Evolutionary conservation across 257 asterid genomes (phyloP).

Genomic region (Rehmannia glutinosa): DNA sequence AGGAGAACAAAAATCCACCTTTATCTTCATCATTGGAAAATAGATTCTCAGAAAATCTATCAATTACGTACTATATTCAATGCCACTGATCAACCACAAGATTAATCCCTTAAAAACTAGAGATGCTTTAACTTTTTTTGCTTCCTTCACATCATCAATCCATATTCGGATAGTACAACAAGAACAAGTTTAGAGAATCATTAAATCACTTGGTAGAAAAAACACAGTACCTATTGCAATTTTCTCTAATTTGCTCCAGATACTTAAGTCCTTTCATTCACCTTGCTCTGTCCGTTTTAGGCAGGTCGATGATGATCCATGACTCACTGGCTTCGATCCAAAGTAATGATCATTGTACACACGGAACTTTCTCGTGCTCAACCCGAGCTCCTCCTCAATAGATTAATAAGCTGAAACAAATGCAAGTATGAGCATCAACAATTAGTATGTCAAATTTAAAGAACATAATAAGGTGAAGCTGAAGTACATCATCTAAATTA

Average conservation of each 20-base stretch:
- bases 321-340: not conserved
- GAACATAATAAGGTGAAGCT: not conserved
- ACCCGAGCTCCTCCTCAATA: slow-evolving; percentile 27
- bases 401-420: slow-evolving; percentile 35
- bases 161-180: not conserved
- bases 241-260: not conserved
- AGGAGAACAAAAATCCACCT: too few species aligned
- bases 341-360: not conserved
- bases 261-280: not conserved
- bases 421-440: not conserved
- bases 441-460: not conserved
- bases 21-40: too few species aligned
- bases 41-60: too few species aligned
- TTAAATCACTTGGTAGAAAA: not conserved
- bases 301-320: not conserved
- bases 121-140: not conserved
- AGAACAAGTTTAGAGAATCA: not conserved
- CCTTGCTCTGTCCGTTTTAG: not conserved
- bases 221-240: slow-evolving; percentile 10
- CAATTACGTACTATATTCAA: too few species aligned
- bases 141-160: not conserved
- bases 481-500: not conserved
- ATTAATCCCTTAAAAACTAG: not conserved
- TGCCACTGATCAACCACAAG: not conserved
- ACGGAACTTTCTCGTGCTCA: not conserved